Evolutionary conservation across 176 grass and related monocot species (phyloP).

Genomic region (Cenchrus americanus): DNA sequence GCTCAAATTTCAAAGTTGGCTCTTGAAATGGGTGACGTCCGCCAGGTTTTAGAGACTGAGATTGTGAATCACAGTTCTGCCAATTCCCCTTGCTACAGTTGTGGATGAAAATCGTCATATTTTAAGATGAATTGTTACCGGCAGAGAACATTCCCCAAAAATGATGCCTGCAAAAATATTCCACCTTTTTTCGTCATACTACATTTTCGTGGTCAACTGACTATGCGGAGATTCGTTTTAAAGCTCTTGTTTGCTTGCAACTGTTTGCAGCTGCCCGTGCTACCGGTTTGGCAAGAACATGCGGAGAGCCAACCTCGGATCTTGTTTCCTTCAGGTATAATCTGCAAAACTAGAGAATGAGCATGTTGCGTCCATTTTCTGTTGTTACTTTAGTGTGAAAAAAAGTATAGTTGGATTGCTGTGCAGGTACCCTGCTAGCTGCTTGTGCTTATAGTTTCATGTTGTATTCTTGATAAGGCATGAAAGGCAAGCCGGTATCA

Average conservation of each 20-base stretch:
- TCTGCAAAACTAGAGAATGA: background rate
- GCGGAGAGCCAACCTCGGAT: slow-evolving; percentile 81
- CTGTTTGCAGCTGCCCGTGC: slow-evolving; percentile 83
- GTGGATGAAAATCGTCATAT: slow-evolving; percentile 6
- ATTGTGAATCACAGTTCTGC: too few species aligned
- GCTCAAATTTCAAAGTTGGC: background rate
- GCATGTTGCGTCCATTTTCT: slow-evolving; percentile 28
- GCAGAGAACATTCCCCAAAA: slow-evolving; percentile 45
- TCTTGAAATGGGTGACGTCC: background rate
- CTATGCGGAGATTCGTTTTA: slow-evolving; percentile 18
- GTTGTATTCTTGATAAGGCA: background rate
- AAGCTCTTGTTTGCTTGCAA: slow-evolving; percentile 35
- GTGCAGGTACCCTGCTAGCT: slow-evolving; percentile 25
- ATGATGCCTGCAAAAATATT: slow-evolving; percentile 18
- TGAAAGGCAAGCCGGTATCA: slow-evolving; percentile 7
- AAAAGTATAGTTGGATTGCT: background rate
- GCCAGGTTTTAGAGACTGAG: background rate
- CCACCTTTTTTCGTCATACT: slow-evolving; percentile 19
- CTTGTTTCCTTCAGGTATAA: slow-evolving; percentile 94
- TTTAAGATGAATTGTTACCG: slow-evolving; percentile 18
- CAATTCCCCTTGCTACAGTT: background rate
- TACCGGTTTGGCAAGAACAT: slow-evolving; percentile 97
- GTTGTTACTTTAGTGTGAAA: slow-evolving; percentile 9
- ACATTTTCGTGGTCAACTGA: slow-evolving; percentile 33
- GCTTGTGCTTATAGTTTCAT: slow-evolving; percentile 30